Conservation (phyloP, 129 eudicot species). For the Daucus carota region DNA sequence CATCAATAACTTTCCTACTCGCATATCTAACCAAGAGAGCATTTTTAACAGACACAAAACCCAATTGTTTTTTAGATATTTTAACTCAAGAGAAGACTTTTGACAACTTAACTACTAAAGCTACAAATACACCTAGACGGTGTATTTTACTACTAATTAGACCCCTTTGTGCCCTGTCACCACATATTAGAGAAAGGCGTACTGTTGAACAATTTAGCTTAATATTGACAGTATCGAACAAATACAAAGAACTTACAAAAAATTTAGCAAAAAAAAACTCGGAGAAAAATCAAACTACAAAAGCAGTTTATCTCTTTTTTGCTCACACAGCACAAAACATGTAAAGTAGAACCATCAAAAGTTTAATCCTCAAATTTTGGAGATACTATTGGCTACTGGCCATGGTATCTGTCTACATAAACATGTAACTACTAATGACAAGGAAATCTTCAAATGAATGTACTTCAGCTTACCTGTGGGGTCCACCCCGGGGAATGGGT, state of each 20-base stretch:
- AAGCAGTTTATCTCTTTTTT: not conserved
- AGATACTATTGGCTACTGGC: not conserved
- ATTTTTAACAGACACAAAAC: not conserved
- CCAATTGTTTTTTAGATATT: not conserved
- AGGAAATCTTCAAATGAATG: not conserved
- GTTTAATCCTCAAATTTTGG: not conserved
- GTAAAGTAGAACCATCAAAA: not conserved
- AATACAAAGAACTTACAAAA: not conserved
- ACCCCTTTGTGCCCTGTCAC: not conserved
- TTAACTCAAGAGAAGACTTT: not conserved
- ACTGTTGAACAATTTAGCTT: not conserved
- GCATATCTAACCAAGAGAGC: not conserved
- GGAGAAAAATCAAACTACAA: not conserved
- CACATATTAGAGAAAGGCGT: not conserved
- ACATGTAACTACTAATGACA: not conserved
- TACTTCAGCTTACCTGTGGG: slow-evolving; percentile 55
- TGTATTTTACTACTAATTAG: not conserved
- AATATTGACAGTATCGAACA: not conserved
- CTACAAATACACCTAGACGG: not conserved
- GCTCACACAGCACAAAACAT: not conserved
- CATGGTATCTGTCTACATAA: not conserved
- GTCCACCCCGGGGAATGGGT: slow-evolving; percentile 99
- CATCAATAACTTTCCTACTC: not conserved
- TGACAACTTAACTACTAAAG: not conserved
- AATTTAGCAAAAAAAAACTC: no score